Base-by-base conservation (phyloP, 2,329 filamentous ascomycete species). In the Pseudonectria buxi region DNA sequence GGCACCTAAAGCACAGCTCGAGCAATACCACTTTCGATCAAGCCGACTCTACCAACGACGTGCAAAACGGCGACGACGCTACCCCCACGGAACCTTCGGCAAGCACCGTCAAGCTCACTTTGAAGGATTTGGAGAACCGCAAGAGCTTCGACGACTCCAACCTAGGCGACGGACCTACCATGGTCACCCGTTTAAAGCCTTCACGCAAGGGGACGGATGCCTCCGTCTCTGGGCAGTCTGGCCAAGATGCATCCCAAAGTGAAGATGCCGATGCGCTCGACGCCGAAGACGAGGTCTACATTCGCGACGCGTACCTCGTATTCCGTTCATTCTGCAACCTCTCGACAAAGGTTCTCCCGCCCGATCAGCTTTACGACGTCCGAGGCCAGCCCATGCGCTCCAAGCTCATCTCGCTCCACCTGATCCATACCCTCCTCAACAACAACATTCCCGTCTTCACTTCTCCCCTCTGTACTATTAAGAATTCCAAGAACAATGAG, bases 241-340 rank as follows among this genome's bases (percentile, higher is more conserved):
- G 69, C 2, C 64, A 66, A 4, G 81, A 83, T 35, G 67, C 69
- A 36, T 64, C 67, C 12, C 56, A 61, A 2, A 69, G 76, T 24
- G 78, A 83, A 36, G 65, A 71, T 14, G 56, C 73, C 15, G 79
- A 86, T 36, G 65, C 69, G 14, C 63, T 79, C 14, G 80, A 83
- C 36, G 72, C 73, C 18, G 88, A 95, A 56, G 92, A 98, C 54
- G 92, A 98, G 57, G 86, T 96, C 14, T 96, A 94, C 57, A 88
- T 96, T 51, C 86, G 92, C 50, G 92, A 98, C 64, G 89, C 92
- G 9, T 98, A 96, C 61, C 76, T 98, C 14, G 88, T 98, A 30
- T 96, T 98, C 66, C 78, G 92, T 24, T 95, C 92, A 3, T 92
- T 98, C 67, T 98, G 94, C 71, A 95, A 95, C 62, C 70, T 98